Evolutionary conservation across 768 basidiomycete species (phyloP), one percentile per base, ranked within the genome.

Genomic region (Trametes gibbosa): DNA sequence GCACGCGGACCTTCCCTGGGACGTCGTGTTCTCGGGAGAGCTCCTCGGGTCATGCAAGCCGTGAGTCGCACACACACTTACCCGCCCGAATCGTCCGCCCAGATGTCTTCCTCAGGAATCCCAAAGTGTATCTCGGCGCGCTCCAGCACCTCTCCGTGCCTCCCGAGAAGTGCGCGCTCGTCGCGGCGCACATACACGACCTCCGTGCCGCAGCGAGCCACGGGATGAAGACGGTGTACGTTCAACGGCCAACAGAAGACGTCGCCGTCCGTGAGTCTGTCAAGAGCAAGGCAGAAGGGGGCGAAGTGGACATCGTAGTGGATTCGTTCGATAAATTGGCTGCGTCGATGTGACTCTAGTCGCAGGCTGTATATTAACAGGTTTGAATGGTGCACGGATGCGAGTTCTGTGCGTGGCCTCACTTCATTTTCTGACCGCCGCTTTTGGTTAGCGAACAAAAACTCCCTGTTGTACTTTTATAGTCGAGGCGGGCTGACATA

Each of bases 11-110:
- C 71, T 88, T 3, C 85, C 86, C 0, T 87, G 84, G 86, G 85
- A 88, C 56, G 74, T 76, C 1, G 70, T 89, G 21, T 78, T 89
- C 55, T 85, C 85, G 0, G 73, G 79, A 1, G 84, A 86, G 55
- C 71, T 88, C 17, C 84, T 87, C 49, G 74, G 76, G 9, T 79
- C 80, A 0, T 88, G 81, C 74, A 89, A 89, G 66, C 84, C 87
- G 86, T 87, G 43, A 39, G 83, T 35, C 19, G 6, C 51, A n/a
- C n/a, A n/a, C 29, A 37, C 39, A 51, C 3, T n/a, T 1, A 14
- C 5, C 35, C 21, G 19, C 16, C 5, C 3, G 1, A 29, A 12
- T 4, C 24, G 13, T 42, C 51, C 32, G 32, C 5, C 1, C 2
- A n/a, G 0, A 9, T 9, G n/a, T 34, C 52, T 24, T 9, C 41